These are phyloP conservation scores for Penicillium capsulatum DNA, from an alignment of 2,329 filamentous ascomycete genomes.

Conservation along the genomic window DNA sequence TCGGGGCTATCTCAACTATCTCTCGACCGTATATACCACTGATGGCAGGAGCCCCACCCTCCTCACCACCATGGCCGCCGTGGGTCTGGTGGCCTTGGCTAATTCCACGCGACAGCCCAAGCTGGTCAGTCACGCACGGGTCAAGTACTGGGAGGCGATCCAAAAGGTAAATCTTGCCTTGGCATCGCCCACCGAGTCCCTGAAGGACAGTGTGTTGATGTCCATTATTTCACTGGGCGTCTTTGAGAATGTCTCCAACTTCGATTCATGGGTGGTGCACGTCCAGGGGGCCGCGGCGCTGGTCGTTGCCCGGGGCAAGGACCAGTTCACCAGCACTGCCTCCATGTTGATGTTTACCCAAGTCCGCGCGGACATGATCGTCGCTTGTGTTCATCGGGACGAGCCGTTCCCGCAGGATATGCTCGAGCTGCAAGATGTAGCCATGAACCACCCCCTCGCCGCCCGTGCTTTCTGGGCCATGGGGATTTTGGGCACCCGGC, in stretches of 20 bases:
- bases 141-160: slow-evolving; percentile 26
- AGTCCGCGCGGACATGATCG: slow-evolving; percentile 22
- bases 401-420: slow-evolving; percentile 18
- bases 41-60: slow-evolving; percentile 20
- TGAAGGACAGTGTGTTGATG: slow-evolving; percentile 27
- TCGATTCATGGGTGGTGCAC: slow-evolving; percentile 23
- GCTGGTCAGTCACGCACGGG: slow-evolving; percentile 17
- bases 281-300: slow-evolving; percentile 25
- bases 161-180: slow-evolving; percentile 20
- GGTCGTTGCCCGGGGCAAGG: slow-evolving; percentile 21
- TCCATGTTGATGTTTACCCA: slow-evolving; percentile 25
- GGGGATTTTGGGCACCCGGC: slow-evolving; percentile 15
- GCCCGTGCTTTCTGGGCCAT: slow-evolving; percentile 15
- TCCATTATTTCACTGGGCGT: slow-evolving; percentile 26
- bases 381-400: slow-evolving; percentile 14
- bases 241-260: slow-evolving; percentile 25
- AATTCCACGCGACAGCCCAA: slow-evolving; percentile 20
- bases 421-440: slow-evolving; percentile 18
- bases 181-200: slow-evolving; percentile 18
- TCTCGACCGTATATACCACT: slow-evolving; percentile 13
- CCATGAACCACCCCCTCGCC: slow-evolving; percentile 11
- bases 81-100: slow-evolving; percentile 26
- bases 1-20: slow-evolving; percentile 24
- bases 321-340: slow-evolving; percentile 17
- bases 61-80: slow-evolving; percentile 24